Evolutionary conservation across 2,329 filamentous ascomycete genomes (phyloP), one percentile per base, ranked within the genome.

Genomic region (Claviceps spartinae): DNA sequence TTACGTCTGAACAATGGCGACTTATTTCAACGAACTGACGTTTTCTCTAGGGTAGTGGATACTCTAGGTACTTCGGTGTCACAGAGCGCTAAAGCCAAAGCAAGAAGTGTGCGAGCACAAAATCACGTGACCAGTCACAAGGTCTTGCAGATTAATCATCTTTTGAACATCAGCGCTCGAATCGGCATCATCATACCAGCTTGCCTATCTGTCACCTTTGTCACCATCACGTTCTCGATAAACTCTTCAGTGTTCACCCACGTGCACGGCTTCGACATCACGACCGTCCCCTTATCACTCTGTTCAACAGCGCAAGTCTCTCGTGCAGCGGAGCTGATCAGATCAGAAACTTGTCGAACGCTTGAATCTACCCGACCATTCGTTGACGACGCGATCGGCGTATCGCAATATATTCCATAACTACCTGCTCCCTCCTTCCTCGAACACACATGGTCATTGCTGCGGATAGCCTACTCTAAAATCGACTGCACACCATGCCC

Each of bases 401-500:
- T 51, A 48, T 44, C 46, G 46, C 51, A 50, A 47, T 47, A 18
- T 2, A 47, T n/a, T 18, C 18, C 56, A 48, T 26, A 50, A 16
- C 22, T n/a, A 50, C 20, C 38, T n/a, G 41, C 48, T 4, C 38
- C 11, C n/a, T 14, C 16, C 9, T 20, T 20, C n/a, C 8, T 42
- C 18, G 47, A 22, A 18, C 4, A n/a, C 7, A 9, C n/a, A 26
- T 18, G 20, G 22, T 20, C 8, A 5, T 26, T 22, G 20, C 14
- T 13, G 16, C 40, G 18, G 6, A n/a, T 1, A 2, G 2, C 2
- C n/a, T 20, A 9, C 38, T 34, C 14, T 3, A 40, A 2, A 5
- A 43, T 18, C 18, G 7, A 30, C 34, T 47, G 55, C 51, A 58
- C 65, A 76, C 57, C 52, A 96, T 96, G 87, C 76, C 88, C 59